These are phyloP conservation scores for Coleophoma cylindrospora DNA, from an alignment of 2,329 filamentous ascomycete genomes.

Conservation along the genomic window DNA sequence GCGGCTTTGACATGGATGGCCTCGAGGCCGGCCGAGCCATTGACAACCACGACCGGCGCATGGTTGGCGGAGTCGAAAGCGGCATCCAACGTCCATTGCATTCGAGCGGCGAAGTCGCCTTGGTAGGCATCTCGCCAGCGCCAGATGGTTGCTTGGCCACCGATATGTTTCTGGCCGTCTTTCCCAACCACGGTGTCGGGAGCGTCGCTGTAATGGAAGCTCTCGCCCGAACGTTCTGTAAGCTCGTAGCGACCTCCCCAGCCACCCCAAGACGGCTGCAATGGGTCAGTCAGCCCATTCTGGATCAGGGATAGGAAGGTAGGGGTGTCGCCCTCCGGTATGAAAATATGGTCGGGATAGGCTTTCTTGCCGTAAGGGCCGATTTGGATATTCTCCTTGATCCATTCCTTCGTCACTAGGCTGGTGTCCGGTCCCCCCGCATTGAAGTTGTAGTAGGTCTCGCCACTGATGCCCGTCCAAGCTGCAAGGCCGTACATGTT, in stretches of 20 bases:
- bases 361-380: conserved; percentile 35
- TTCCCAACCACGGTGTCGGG: conserved; percentile 28
- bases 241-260: conserved; percentile 36
- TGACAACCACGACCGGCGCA: conserved; percentile 37
- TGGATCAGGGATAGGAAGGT: conserved; percentile 34
- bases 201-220: conserved; percentile 26
- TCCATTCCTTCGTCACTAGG: conserved; percentile 44
- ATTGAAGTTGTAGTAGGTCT: conserved; percentile 40
- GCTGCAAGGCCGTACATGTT: conserved; percentile 48
- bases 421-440: conserved; percentile 41
- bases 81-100: conserved; percentile 38
- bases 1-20: conserved; percentile 30
- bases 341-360: conserved; percentile 43
- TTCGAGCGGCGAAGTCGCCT: conserved; percentile 42
- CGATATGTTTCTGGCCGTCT: conserved; percentile 25
- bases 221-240: conserved; percentile 13
- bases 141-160: conserved; percentile 45
- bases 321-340: conserved; percentile 45
- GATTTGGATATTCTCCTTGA: conserved; percentile 48
- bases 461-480: conserved; percentile 51
- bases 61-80: conserved; percentile 35
- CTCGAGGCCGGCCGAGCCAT: conserved; percentile 33
- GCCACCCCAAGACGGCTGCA: conserved; percentile 34
- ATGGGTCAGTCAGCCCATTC: conserved; percentile 33
- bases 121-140: conserved; percentile 47